Evolutionary conservation across 768 basidiomycete genomes (phyloP), one percentile per base, ranked within the genome.

Genomic region (Termitomyces sp.): DNA sequence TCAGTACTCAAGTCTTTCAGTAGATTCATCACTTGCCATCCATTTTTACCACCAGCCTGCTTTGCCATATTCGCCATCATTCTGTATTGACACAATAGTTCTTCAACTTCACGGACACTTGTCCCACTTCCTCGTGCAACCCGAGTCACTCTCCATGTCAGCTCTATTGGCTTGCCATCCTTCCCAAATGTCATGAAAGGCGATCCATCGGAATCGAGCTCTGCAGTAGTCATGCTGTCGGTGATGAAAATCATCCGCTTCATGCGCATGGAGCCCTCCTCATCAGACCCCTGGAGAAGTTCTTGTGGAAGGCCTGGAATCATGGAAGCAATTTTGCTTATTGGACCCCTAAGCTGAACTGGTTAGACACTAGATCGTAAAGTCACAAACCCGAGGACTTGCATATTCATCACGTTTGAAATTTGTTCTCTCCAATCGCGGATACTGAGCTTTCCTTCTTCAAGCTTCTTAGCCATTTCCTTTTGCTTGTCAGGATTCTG

Each of bases 31-130:
- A 73, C 86, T 59, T 58, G 88, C 90, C 93, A 93, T 65, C 94
- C 95, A 61, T 95, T 93, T 82, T 97, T 97, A 43, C 94, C 95
- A 50, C 97, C 97, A 6, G 94, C 95, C 68, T 94, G 90, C 77
- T 94, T 97, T 35, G 96, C 97, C 90, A 99, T 95, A 67, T 92
- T 95, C 54, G 94, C 88, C 92, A 99, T 97, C 91, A 98, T 95
- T 47, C 92, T 85, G 66, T 98, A 97, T 73, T 99, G 97, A 65
- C 92, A 93, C 47, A 99, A 75, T 57, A 98, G 71, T 68, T 99
- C 96, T 70, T 99, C 97, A n/a, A 99, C 96, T 75, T 99, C 97
- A 60, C 93, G 81, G 28, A 99, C 92, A 64, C 85, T 90, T 51
- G 95, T 97, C 33, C 97, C 97, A 65, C 91, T 93, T 45, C 97